phyloP scores from a whole-genome alignment of 2,329 filamentous ascomycete genomes.

The Fusarium sp. region DNA sequence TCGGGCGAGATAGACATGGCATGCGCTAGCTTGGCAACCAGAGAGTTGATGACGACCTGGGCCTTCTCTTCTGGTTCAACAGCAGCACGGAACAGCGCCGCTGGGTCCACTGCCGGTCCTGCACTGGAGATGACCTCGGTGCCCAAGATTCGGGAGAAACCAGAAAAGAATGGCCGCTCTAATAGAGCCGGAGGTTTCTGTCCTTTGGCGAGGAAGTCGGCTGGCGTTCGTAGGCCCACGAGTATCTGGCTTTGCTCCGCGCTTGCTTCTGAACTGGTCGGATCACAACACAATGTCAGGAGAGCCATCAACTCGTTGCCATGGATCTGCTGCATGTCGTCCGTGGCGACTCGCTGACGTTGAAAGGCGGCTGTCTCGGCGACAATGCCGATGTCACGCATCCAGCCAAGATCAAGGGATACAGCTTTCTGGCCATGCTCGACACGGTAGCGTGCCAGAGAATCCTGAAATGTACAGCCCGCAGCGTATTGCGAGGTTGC shows the following conservation, averaged over 20 bases:
- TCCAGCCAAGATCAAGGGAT: slow-evolving; percentile 63
- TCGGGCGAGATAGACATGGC: slow-evolving; percentile 40
- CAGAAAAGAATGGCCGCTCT: background rate
- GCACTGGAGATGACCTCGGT: background rate
- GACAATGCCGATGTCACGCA: slow-evolving; percentile 62
- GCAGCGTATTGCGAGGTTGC: slow-evolving; percentile 64
- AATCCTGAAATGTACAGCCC: slow-evolving; percentile 49
- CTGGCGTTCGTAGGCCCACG: background rate
- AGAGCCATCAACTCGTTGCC: background rate
- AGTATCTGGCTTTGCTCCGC: background rate
- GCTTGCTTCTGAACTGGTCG: background rate
- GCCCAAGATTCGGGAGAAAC: background rate
- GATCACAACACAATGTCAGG: background rate
- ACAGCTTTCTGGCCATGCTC: slow-evolving; percentile 41
- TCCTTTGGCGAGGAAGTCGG: background rate
- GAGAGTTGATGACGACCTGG: background rate
- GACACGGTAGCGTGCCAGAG: background rate
- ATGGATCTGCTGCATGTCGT: background rate
- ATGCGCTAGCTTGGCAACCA: background rate
- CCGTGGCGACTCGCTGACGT: background rate
- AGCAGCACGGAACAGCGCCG: background rate
- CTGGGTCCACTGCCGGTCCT: background rate
- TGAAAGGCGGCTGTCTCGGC: slow-evolving; percentile 52
- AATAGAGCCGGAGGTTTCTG: background rate
- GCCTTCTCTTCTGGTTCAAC: background rate